These are phyloP conservation scores for Ajuga reptans DNA, from an alignment of 305 asterid species.

Conservation along the genomic window DNA sequence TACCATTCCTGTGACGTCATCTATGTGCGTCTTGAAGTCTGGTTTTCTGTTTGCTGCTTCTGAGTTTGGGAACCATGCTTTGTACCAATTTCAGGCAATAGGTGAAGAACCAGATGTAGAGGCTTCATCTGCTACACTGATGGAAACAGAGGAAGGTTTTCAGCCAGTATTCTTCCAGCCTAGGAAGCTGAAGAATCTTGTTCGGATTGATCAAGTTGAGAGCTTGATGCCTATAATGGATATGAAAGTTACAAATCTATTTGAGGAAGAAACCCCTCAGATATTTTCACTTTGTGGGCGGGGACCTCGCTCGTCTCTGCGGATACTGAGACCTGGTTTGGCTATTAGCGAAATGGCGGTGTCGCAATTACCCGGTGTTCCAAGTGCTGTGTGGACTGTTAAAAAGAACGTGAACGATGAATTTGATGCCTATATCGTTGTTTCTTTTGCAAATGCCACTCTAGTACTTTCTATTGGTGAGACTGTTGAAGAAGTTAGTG, in stretches of 20 bases:
- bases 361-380: slow-evolving; percentile 96
- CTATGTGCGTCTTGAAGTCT: slow-evolving; percentile 86
- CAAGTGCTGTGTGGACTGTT: slow-evolving; percentile 99
- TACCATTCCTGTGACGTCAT: slow-evolving; percentile 85
- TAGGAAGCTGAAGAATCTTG: slow-evolving; percentile 89
- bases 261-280: slow-evolving; percentile 97
- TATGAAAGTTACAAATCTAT: slow-evolving; percentile 73
- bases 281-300: slow-evolving; percentile 91
- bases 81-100: slow-evolving; percentile 89
- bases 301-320: slow-evolving; percentile 86
- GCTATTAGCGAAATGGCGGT: slow-evolving; percentile 99
- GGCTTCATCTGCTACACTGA: slow-evolving; percentile 80
- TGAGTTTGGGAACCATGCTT: slow-evolving; percentile 94
- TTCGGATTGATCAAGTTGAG: slow-evolving; percentile 84
- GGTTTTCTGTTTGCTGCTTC: slow-evolving; percentile 97
- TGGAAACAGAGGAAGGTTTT: slow-evolving; percentile 95
- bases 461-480: slow-evolving; percentile 99
- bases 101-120: slow-evolving; percentile 95
- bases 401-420: slow-evolving; percentile 87
- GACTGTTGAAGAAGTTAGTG: slow-evolving; percentile 96
- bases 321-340: slow-evolving; percentile 86
- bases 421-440: slow-evolving; percentile 96
- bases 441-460: slow-evolving; percentile 96
- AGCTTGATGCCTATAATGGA: slow-evolving; percentile 95
- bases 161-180: slow-evolving; percentile 93